phyloP scores from a whole-genome alignment of 768 basidiomycete species.

The Plicaturopsis crispa region DNA sequence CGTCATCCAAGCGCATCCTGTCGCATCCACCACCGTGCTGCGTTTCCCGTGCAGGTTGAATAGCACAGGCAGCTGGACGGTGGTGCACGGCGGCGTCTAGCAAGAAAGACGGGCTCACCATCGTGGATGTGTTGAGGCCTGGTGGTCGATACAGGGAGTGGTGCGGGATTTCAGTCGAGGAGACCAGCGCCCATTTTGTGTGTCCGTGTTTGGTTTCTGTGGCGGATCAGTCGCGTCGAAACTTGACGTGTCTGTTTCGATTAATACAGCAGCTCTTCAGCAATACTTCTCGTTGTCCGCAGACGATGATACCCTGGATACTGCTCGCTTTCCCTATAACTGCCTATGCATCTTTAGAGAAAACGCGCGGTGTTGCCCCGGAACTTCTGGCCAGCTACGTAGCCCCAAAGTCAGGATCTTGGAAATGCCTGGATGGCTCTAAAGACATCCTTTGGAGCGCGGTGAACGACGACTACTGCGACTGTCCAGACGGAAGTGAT shows the following conservation, averaged over 20 bases:
- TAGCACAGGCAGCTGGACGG: no score
- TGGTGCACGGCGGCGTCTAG: neutral
- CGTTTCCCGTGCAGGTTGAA: no score
- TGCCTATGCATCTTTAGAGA: constrained; percentile 33
- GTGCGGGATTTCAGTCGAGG: no score
- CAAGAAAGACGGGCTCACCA: constrained; percentile 18
- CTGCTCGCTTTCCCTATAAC: constrained; percentile 30
- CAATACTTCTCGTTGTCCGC: constrained; percentile 3
- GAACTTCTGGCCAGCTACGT: constrained; percentile 47
- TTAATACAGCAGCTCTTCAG: no score
- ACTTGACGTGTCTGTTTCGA: no score
- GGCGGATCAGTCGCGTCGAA: no score
- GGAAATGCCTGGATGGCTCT: constrained; percentile 79
- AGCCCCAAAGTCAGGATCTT: constrained; percentile 44
- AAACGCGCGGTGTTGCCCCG: constrained; percentile 53
- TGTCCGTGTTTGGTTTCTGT: no score
- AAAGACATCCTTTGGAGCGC: constrained; percentile 72
- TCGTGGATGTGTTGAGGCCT: no score
- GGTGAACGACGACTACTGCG: constrained; percentile 93
- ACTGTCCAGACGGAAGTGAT: constrained; percentile 92
- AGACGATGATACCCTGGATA: constrained; percentile 43
- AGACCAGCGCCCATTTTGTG: no score
- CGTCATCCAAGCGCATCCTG: constrained; percentile 11
- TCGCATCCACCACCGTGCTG: constrained; percentile 18
- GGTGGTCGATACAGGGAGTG: no score